Evolutionary conservation across 768 basidiomycete species (phyloP), one percentile per base, ranked within the genome.

Genomic region (Macrolepiota dolichaula): DNA sequence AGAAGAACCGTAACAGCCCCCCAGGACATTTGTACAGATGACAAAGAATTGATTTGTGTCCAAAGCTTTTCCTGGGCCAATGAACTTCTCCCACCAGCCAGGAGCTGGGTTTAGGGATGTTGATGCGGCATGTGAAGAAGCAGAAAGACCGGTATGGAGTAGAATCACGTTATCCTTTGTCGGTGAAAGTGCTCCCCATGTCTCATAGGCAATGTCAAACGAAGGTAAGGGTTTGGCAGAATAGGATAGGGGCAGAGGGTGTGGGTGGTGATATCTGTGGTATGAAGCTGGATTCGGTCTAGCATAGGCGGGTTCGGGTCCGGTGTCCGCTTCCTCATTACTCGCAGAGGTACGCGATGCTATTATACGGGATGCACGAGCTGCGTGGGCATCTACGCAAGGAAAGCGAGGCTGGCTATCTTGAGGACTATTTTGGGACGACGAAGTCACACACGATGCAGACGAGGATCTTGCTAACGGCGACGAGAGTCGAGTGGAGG

Each of bases 31-130:
- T 10, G 95, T 92, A 77, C 97, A 99, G 46, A 99, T 85, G 71
- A 98, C 77, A 74, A 92, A 98, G 79, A 90, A 97, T 57, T 86
- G 83, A 69, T 94, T 79, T 5, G 97, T 98, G 78, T 99, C 97
- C 44, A 99, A 79, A 10, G 96, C 86, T 68, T 90, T 94, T 54
- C 93, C 93, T 3, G 96, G 94, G 0, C 97, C 97, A 65, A 99
- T 95, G 75, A 98, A 99, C 68, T 91, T 89, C 75, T 98, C 92
- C 97, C 97, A 99, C 97, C 97, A 99, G 3, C 97, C 96, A 9
- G 90, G 86, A 0, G 90, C 74, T 1, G 89, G 82, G 66, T 96
- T 99, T 3, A 77, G 72, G 3, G 79, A 69, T 0, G 94, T 94
- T 22, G 91, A 87, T 2, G 94, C 92, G 0, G 95, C 94, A 75